Base-by-base conservation (phyloP, 2,329 filamentous ascomycete species). In the Penicillium aurantiogriseum region DNA sequence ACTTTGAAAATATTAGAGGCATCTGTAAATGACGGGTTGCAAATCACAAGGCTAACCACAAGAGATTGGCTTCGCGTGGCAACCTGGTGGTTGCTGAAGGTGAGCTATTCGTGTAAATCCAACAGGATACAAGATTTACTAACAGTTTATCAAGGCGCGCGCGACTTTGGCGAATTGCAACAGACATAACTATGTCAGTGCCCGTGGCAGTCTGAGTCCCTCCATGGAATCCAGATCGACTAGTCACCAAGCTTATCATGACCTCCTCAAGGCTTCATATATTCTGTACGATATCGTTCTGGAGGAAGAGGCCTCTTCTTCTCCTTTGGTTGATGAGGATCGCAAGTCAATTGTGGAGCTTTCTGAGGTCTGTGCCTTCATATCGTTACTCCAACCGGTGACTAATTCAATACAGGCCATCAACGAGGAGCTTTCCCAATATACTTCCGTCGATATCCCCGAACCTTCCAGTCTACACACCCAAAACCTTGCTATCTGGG, bases 201-300 rank as follows among this genome's bases (percentile, higher is more conserved):
- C 64, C 27, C 57, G 65, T n/a, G 65, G 63, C 2, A 71, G 66
- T 51, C 29, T 68, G 25, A 67, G 60, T 50, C 61, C 66, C 5
- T 67, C 70, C 21, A 57, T 48, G 2, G 58, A 64, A 25, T 67
- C 66, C 6, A 64, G 40, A 31, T 59, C 59, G 11, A 53, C 62
- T 5, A 63, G 62, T n/a, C 58, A 67, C 21, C 71, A 71, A 54
- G 67, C 69, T 19, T 72, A 73, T 58, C 60, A 67, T 8, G 70
- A 72, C 46, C 61, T 73, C 8, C 50, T 73, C 19, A 73, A 73
- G 44, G 63, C 70, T 8, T 71, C 69, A 4, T 72, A 68, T 54
- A 66, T 73, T 40, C 49, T 73, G 5, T 70, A 73, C 51, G 66
- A 72, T n/a, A 58, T 73, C 17, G 68, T 71, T 31, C 42, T 73